A percentile compares a stretch with the other conserved stretches of the same genome.
phyloP scores from a whole-genome alignment of 148 eudicot genomes.

The Diospyros lotus region DNA sequence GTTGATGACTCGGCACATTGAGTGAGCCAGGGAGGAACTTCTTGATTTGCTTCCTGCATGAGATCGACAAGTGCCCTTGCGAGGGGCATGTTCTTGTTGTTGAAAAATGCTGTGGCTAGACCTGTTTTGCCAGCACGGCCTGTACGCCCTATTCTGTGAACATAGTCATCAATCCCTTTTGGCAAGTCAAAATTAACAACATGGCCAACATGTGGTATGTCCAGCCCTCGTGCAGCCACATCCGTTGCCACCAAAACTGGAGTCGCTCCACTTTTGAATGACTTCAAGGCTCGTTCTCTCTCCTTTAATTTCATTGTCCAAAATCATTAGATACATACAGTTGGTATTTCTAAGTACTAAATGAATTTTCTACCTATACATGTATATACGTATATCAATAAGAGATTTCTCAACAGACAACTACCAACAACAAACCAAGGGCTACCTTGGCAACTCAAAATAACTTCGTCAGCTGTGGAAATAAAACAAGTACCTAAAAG shows the following conservation, averaged over 20 bases:
- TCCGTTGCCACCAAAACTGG: conserved; percentile 81
- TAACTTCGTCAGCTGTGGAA: neutral
- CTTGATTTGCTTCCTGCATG: conserved; percentile 62
- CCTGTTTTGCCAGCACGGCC: conserved; percentile 82
- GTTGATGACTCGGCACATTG: conserved; percentile 36
- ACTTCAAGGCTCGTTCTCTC: conserved; percentile 59
- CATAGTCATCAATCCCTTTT: conserved; percentile 60
- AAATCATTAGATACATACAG: neutral
- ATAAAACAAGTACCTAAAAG: neutral
- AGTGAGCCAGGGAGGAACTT: conserved; percentile 59
- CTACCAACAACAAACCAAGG: too few relatives aligned
- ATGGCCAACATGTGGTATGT: conserved; percentile 68
- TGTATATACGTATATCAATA: too few relatives aligned
- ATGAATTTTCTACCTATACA: too few relatives aligned
- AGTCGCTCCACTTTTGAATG: conserved; percentile 61
- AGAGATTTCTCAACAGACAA: too few relatives aligned
- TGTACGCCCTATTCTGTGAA: conserved; percentile 73
- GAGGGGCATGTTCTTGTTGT: conserved; percentile 46
- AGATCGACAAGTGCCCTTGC: conserved; percentile 57
- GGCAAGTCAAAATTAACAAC: conserved; percentile 76
- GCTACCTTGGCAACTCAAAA: too few relatives aligned
- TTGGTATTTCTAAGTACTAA: neutral
- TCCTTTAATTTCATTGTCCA: conserved; percentile 31
- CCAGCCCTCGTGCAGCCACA: conserved; percentile 73
- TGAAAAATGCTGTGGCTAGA: conserved; percentile 70